Conservation (phyloP, 2,329 filamentous ascomycete genomes). For the Verticillium tricorpus region DNA sequence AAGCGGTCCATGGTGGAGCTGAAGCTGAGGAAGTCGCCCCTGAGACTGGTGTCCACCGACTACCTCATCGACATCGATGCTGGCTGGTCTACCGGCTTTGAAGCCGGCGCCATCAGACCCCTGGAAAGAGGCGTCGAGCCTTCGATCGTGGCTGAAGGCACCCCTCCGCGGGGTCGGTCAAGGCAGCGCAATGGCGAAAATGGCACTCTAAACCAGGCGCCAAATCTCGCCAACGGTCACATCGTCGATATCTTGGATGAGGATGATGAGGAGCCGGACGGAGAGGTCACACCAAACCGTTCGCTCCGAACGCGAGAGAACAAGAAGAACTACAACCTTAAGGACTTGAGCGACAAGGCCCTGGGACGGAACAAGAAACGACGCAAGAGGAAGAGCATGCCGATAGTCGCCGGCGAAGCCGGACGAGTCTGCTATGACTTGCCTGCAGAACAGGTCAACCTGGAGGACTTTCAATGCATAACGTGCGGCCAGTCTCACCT, state of each 20-base stretch:
- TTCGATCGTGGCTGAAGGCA: slow-evolving; percentile 31
- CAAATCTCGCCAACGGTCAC: slow-evolving; percentile 5
- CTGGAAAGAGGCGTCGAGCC: slow-evolving; percentile 38
- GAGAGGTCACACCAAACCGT: slow-evolving; percentile 47
- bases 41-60: slow-evolving; percentile 26
- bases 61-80: slow-evolving; percentile 46
- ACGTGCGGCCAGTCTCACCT: slow-evolving; percentile 43
- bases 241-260: slow-evolving; percentile 20
- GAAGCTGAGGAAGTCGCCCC: slow-evolving; percentile 17
- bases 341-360: slow-evolving; percentile 53
- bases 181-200: slow-evolving; percentile 4
- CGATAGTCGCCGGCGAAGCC: slow-evolving; percentile 34
- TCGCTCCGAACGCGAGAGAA: slow-evolving; percentile 43
- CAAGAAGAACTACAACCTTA: slow-evolving; percentile 55
- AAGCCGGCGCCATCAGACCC: slow-evolving; percentile 20
- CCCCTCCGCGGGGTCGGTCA: not conserved
- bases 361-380: slow-evolving; percentile 47
- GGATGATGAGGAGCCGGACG: slow-evolving; percentile 39
- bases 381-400: slow-evolving; percentile 23
- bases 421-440: slow-evolving; percentile 40
- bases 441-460: slow-evolving; percentile 37
- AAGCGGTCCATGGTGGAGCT: slow-evolving; percentile 24
- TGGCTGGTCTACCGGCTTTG: slow-evolving; percentile 38
- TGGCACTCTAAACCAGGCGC: not conserved
- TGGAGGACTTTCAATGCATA: slow-evolving; percentile 48